Percentiles rank a stretch among this genome's conserved stretches.
These are phyloP conservation scores for Hyaloscypha hepaticicola DNA, from an alignment of 495 filamentous ascomycete genomes.

Conservation along the genomic window DNA sequence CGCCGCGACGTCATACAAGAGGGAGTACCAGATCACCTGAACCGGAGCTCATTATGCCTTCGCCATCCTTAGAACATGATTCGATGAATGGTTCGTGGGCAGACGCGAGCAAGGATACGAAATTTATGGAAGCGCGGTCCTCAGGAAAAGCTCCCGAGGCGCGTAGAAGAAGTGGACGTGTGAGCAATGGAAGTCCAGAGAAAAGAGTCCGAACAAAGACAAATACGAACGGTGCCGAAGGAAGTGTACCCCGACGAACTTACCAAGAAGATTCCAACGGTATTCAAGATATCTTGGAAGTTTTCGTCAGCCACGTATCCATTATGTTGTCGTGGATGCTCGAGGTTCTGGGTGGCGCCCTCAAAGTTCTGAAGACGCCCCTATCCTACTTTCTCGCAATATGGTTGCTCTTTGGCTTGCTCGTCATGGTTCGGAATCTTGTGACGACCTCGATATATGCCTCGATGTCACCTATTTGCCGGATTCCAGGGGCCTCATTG, in stretches of 20 bases:
- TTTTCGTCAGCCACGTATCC: constrained; percentile 25
- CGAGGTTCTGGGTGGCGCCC: constrained; percentile 47
- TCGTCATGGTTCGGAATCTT: constrained; percentile 51
- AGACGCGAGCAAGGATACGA: constrained; percentile 25
- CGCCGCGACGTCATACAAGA: constrained; percentile 21
- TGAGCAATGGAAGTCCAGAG: constrained; percentile 24
- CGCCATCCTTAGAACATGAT: constrained; percentile 42
- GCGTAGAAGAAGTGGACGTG: constrained; percentile 16
- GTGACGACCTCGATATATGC: constrained; percentile 46
- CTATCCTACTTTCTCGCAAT: constrained; percentile 53
- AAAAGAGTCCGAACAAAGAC: constrained; percentile 21
- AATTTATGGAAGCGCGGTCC: constrained; percentile 7
- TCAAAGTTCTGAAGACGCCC: constrained; percentile 52
- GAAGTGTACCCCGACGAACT: neutral
- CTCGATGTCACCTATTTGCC: constrained; percentile 62
- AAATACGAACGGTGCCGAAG: neutral
- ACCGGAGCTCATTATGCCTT: constrained; percentile 51
- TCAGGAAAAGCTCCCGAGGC: constrained; percentile 2
- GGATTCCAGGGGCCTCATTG: constrained; percentile 57
- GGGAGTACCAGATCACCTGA: constrained; percentile 34
- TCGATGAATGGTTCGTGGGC: constrained; percentile 36
- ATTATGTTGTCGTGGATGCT: constrained; percentile 42
- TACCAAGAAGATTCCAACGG: neutral
- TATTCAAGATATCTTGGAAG: constrained; percentile 19
- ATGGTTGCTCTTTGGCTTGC: constrained; percentile 49